A percentile compares a stretch with the other conserved stretches of the same genome.
Evolutionary conservation across 441 rosid species (phyloP).

Genomic region (Dalechampia spathulata): DNA sequence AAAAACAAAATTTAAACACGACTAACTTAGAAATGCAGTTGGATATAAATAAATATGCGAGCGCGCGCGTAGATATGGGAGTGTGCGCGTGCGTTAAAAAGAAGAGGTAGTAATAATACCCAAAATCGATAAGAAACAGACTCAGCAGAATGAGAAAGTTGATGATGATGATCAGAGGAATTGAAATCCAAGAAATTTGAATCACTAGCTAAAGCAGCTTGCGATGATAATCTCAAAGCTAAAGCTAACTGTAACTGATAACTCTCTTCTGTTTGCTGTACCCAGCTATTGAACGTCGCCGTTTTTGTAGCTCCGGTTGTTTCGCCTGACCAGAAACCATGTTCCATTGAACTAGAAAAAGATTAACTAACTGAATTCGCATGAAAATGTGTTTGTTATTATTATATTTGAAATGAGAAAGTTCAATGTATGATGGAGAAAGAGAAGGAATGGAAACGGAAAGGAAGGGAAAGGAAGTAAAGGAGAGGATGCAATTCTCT

Average conservation of each 20-base stretch:
- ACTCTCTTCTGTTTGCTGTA: slow-evolving; percentile 93
- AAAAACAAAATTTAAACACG: too few species aligned
- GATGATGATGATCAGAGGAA: slow-evolving; percentile 28
- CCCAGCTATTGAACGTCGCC: slow-evolving; percentile 57
- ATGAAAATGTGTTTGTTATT: too few species aligned
- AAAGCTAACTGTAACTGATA: slow-evolving; percentile 89
- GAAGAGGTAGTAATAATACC: slow-evolving; percentile 30
- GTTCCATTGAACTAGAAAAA: not conserved
- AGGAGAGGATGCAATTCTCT: too few species aligned
- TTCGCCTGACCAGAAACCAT: not conserved
- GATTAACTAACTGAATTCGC: too few species aligned
- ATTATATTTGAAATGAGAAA: too few species aligned
- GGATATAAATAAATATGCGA: too few species aligned
- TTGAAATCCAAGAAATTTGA: slow-evolving; percentile 63
- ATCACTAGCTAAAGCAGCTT: slow-evolving; percentile 74
- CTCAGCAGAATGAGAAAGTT: slow-evolving; percentile 45
- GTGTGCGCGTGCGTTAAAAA: too few species aligned
- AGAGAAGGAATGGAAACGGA: too few species aligned
- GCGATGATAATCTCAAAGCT: slow-evolving; percentile 73
- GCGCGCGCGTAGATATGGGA: too few species aligned
- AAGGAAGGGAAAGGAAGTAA: too few species aligned
- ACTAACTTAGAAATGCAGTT: too few species aligned
- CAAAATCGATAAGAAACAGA: slow-evolving; percentile 79
- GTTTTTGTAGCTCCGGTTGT: not conserved
- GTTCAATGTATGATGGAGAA: too few species aligned